Base-by-base conservation (phyloP, 2,329 filamentous ascomycete species). In the Colletotrichum truncatum region DNA sequence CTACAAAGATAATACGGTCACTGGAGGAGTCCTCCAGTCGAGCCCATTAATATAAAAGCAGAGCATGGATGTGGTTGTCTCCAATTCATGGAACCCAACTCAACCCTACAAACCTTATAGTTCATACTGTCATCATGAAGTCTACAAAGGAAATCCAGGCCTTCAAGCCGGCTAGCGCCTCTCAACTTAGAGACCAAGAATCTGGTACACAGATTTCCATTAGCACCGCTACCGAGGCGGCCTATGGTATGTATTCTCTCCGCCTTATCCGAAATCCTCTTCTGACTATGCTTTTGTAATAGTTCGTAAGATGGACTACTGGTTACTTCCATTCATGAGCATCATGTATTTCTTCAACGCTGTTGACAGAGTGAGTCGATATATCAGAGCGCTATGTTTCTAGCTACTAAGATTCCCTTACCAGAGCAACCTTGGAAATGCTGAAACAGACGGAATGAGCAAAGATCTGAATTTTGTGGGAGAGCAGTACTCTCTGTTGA, bases 391-490 rank as follows among this genome's bases (percentile, higher is more conserved):
- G 8, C 12, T 6, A 2, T 2, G 3, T 3, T 2, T 4, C 2
- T 16, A 8, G 12, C 28, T 55, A 9, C 30, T 3, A 9, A 2
- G 11, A 25, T 14, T 28, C 1, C 2, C 7, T 2, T n/a, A n/a
- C n/a, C 10, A 62, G 76, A 80, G 78, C 36, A 85, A 85, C 59
- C 72, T 86, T 2, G 80, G 80, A 25, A 84, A 84, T 54, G 81
- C 84, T 0, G 83, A 85, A 65, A 85, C 83, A 0, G 81, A 84
- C 57, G 82, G 81, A 11, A 62, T 56, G 58, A 62, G 58, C 23
- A 48, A 62, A 26, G 83, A 85, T 49, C 73, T 78, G 51, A 74
- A 67, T 59, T 84, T 80, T 63, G 77, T 70, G 0, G 80, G 78
- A 10, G 75, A 82, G 39, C 71, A 80, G 41, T 83, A 81, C 62